Base-by-base conservation (phyloP, 108 stramenopile genomes). In the Nannochloropsis gaditana region DNA sequence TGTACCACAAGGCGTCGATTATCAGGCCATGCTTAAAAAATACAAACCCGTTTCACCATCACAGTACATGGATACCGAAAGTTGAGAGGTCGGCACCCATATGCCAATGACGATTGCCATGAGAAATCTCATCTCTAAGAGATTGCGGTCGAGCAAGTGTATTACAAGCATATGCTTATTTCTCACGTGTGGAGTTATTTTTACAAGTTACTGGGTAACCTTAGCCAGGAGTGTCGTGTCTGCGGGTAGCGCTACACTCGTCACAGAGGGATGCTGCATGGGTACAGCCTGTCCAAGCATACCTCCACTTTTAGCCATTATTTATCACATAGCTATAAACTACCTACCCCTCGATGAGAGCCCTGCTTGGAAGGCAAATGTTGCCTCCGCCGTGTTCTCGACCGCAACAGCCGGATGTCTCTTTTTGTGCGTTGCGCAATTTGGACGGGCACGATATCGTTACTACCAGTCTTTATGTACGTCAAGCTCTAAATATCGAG, bases 391-490 rank as follows among this genome's bases (percentile, higher is more conserved):
- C n/a, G n/a, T 73, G 15, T 73, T 15, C 59, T n/a, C 59, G 59
- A 73, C 59, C n/a, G 8, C n/a, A n/a, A n/a, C 59, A 15, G 59
- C 59, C n/a, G 59, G 59, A n/a, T 3, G 59, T n/a, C 59, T 73
- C 0, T 73, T 73, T n/a, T 73, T 73, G 59, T 73, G 59, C 59
- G n/a, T 73, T 73, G 59, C 3, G 59, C 5, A n/a, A n/a, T 73
- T 73, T 73, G 59, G 59, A 8, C 59, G n/a, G 59, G 59, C 59
- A n/a, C 59, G 59, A n/a, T n/a, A 73, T 73, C 59, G 59, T n/a
- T 73, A n/a, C 59, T 73, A 73, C 8, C 59, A 73, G 2, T n/a
- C 59, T n/a, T 73, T n/a, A n/a, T n/a, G 2, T 15, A n/a, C 59
- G 4, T 3, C 59, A n/a, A 73, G 5, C 59, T n/a, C 15, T 73